phyloP scores from a whole-genome alignment of 2,329 filamentous ascomycete genomes.

The Sporothrix euskadiensis region DNA sequence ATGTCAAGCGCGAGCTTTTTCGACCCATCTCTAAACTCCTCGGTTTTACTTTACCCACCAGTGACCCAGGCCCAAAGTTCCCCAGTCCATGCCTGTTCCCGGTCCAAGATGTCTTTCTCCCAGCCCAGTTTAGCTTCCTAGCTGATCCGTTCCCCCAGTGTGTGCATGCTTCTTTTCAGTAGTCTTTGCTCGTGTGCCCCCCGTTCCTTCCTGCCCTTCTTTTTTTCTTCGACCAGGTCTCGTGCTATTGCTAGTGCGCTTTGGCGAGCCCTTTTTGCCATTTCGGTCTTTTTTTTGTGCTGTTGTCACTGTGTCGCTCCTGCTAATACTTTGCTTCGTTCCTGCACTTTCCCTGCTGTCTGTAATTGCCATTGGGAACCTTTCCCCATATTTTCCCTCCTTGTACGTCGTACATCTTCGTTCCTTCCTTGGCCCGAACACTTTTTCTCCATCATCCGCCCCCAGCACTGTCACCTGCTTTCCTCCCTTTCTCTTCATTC shows the following conservation, averaged over 20 bases:
- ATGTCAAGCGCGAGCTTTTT: constrained; percentile 7
- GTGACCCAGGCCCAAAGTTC: background rate
- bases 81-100: constrained; percentile 6
- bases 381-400: constrained; percentile 29
- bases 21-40: background rate
- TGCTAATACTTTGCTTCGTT: background rate
- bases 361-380: constrained; percentile 21
- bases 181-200: constrained; percentile 23
- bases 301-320: constrained; percentile 23
- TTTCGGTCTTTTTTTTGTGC: constrained; percentile 6
- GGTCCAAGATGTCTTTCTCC: constrained; percentile 6
- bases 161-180: background rate
- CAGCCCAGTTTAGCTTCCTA: constrained; percentile 16
- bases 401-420: background rate
- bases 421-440: constrained; percentile 22
- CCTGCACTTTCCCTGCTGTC: background rate
- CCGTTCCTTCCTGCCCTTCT: background rate
- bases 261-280: constrained; percentile 19
- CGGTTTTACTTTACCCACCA: background rate
- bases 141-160: constrained; percentile 19
- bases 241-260: constrained; percentile 22
- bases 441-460: constrained; percentile 19
- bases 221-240: constrained; percentile 7
- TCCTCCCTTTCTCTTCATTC: constrained; percentile 13
- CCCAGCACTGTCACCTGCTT: constrained; percentile 18